Evolutionary conservation across 2,329 filamentous ascomycete genomes (phyloP).

Genomic region (Trichoderma endophyticum): DNA sequence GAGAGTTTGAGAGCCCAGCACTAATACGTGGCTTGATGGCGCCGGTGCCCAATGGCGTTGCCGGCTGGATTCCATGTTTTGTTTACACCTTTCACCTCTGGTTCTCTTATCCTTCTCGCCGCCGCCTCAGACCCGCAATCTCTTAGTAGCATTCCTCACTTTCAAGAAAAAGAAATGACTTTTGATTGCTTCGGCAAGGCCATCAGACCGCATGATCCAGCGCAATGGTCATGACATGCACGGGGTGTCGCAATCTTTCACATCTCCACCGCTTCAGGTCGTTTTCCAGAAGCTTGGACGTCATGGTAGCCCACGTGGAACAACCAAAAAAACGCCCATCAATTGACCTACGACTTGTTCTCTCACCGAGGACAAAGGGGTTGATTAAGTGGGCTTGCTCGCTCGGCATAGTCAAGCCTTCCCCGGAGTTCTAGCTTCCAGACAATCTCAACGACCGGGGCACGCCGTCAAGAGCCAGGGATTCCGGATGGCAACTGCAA

Average conservation of each 20-base stretch:
- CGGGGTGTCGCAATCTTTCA: neutral
- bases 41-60: conserved; percentile 1
- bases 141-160: neutral
- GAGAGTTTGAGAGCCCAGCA: neutral
- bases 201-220: neutral
- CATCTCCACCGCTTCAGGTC: neutral
- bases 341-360: neutral
- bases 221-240: neutral
- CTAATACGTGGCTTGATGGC: conserved; percentile 4
- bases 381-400: neutral
- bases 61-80: neutral
- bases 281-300: conserved; percentile 10
- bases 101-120: neutral
- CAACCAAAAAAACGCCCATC: neutral
- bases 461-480: neutral
- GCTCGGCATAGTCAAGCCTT: neutral
- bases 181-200: neutral
- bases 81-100: neutral
- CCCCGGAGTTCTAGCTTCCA: conserved; percentile 3
- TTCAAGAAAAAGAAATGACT: neutral
- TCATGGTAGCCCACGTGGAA: conserved; percentile 7
- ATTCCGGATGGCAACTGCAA: neutral
- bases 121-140: neutral
- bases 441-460: neutral
- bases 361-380: conserved; percentile 6